A percentile compares a stretch with the other conserved stretches of the same genome.
Evolutionary conservation across 2,329 filamentous ascomycete genomes (phyloP).

Genomic region (Moelleriella libera): DNA sequence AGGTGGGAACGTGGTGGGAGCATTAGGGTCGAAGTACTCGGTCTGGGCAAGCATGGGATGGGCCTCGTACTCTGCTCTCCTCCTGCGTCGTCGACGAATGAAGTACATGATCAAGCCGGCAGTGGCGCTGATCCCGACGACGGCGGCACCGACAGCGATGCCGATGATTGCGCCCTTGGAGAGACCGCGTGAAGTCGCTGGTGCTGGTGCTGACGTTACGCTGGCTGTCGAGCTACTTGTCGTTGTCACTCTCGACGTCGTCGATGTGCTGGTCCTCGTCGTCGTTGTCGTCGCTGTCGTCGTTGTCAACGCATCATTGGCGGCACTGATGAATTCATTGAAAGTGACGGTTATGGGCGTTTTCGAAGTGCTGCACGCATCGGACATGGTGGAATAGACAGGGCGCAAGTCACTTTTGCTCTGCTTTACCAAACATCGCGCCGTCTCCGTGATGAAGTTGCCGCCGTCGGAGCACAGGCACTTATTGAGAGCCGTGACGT

Average conservation of each 20-base stretch:
- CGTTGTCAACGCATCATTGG: neutral
- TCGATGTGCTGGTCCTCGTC: neutral
- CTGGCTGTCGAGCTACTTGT: neutral
- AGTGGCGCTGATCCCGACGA: conserved; percentile 13
- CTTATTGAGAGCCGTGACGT: conserved; percentile 25
- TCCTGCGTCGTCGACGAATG: conserved; percentile 13
- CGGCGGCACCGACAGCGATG: conserved; percentile 22
- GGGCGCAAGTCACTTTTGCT: conserved; percentile 19
- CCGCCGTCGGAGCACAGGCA: conserved; percentile 36
- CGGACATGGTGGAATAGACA: conserved; percentile 28
- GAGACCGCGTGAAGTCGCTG: conserved; percentile 8
- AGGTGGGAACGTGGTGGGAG: conserved; percentile 8
- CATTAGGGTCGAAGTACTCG: conserved; percentile 6
- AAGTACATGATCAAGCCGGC: conserved; percentile 9
- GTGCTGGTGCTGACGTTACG: neutral
- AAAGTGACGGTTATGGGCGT: conserved; percentile 28
- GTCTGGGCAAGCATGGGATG: conserved; percentile 15
- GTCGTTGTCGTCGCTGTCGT: conserved; percentile 20
- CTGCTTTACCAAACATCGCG: conserved; percentile 26
- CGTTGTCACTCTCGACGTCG: no score
- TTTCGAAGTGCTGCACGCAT: conserved; percentile 27
- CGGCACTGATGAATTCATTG: conserved; percentile 22
- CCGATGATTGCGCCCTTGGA: conserved; percentile 23
- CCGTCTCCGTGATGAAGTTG: conserved; percentile 32
- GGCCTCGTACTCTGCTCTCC: conserved; percentile 13